These are phyloP conservation scores for Backusella circina DNA, from an alignment of 192 early-diverging fungal species.

Conservation along the genomic window DNA sequence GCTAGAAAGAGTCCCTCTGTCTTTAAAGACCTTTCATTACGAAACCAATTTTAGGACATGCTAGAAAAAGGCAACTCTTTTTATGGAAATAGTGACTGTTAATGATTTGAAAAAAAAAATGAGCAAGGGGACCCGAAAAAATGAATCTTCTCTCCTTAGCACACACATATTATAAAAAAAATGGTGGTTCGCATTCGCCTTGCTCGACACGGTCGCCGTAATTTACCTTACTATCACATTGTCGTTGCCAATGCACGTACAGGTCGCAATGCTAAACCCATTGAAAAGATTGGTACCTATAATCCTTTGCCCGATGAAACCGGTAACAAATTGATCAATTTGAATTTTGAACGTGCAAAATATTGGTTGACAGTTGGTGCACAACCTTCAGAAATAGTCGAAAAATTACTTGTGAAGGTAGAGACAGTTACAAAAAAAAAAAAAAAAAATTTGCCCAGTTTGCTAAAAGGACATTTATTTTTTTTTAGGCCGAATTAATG, in stretches of 20 bases:
- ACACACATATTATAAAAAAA: neutral
- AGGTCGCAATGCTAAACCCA: constrained; percentile 80
- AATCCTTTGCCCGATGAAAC: constrained; percentile 77
- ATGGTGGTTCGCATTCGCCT: constrained; percentile 87
- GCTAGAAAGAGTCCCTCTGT: too few species aligned
- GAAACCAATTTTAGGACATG: too few species aligned
- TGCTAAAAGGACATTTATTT: neutral
- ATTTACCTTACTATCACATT: constrained; percentile 93
- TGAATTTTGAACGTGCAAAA: constrained; percentile 87
- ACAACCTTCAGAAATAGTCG: constrained; percentile 91
- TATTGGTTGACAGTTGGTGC: constrained; percentile 98
- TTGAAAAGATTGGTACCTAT: constrained; percentile 91
- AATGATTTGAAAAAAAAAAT: neutral
- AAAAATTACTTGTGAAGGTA: constrained; percentile 83
- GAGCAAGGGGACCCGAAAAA: neutral
- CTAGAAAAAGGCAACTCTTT: too few species aligned
- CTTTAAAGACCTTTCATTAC: too few species aligned
- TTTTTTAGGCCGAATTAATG: constrained; percentile 28
- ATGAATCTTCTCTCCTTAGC: neutral
- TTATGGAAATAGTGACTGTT: neutral
- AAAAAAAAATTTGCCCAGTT: neutral
- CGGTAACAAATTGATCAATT: constrained; percentile 79
- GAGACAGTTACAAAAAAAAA: neutral
- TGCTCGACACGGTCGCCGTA: constrained; percentile 83
- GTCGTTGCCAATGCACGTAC: constrained; percentile 83